phyloP scores from a whole-genome alignment of 768 basidiomycete species.

The Tricholoma matsutake region DNA sequence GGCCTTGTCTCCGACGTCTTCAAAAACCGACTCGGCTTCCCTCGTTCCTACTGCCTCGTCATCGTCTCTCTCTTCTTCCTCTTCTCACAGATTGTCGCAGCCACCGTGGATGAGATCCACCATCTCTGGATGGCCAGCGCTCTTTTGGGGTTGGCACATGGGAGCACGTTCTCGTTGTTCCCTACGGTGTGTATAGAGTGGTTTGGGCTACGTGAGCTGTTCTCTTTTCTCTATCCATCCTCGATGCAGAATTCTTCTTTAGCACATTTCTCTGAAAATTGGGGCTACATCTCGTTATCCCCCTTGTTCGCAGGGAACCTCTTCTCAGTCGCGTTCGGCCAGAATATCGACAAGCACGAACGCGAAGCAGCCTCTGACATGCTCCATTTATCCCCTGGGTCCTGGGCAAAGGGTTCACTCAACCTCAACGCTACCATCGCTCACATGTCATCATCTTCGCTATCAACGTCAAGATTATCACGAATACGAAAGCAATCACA shows the following conservation, averaged over 20 bases:
- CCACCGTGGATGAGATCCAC: constrained; percentile 55
- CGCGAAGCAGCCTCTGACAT: background rate
- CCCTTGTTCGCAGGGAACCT: constrained; percentile 80
- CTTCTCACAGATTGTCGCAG: constrained; percentile 63
- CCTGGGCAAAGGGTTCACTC: background rate
- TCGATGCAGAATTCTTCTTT: background rate
- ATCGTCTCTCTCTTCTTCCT: constrained; percentile 68
- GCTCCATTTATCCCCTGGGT: background rate
- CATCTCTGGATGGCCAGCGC: constrained; percentile 62
- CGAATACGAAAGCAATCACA: background rate
- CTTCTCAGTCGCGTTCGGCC: constrained; percentile 82
- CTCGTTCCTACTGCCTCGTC: constrained; percentile 66
- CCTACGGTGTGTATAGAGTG: constrained; percentile 77
- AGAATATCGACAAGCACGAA: constrained; percentile 72
- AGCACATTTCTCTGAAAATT: constrained; percentile 83
- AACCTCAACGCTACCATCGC: background rate
- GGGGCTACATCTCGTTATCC: constrained; percentile 73
- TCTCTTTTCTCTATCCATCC: background rate
- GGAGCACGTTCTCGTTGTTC: constrained; percentile 65
- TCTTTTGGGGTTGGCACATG: constrained; percentile 66
- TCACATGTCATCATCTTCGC: background rate
- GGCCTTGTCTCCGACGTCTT: constrained; percentile 69
- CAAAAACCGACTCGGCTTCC: constrained; percentile 53
- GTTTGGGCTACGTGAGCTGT: background rate
- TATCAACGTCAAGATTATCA: background rate